These are phyloP conservation scores for Colletotrichum tamarilloi DNA, from an alignment of 2,329 filamentous ascomycete species.

Conservation along the genomic window DNA sequence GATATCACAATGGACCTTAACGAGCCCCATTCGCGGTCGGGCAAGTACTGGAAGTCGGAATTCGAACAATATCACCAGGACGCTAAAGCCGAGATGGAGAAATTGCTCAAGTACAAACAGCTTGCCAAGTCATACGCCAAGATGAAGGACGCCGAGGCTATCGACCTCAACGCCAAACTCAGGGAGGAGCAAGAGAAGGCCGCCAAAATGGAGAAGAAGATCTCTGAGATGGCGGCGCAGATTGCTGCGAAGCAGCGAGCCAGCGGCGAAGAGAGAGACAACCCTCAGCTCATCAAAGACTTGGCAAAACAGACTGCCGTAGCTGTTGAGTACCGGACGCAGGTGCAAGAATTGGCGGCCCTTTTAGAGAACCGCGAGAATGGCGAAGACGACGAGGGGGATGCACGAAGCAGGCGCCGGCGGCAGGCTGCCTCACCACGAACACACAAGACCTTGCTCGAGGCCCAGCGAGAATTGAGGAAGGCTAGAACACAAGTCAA, in stretches of 20 bases:
- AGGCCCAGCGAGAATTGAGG: constrained; percentile 65
- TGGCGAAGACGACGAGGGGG: constrained; percentile 48
- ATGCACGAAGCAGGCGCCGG: constrained; percentile 46
- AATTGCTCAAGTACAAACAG: constrained; percentile 82
- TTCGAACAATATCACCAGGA: constrained; percentile 80
- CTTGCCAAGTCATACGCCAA: constrained; percentile 82
- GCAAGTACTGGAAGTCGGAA: constrained; percentile 83
- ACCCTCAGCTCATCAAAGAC: constrained; percentile 61
- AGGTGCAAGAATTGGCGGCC: constrained; percentile 68
- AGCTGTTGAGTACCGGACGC: constrained; percentile 67
- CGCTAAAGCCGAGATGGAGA: constrained; percentile 79
- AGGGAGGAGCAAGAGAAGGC: constrained; percentile 76
- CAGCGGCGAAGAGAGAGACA: constrained; percentile 54
- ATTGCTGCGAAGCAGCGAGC: constrained; percentile 53
- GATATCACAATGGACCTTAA: constrained; percentile 78
- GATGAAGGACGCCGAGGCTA: constrained; percentile 79
- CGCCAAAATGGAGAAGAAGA: constrained; percentile 70
- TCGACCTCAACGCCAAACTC: constrained; percentile 72
- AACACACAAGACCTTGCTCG: constrained; percentile 62
- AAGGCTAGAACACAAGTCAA: constrained; percentile 64
- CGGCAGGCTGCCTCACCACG: constrained; percentile 58
- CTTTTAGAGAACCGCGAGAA: constrained; percentile 54
- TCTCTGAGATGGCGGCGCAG: constrained; percentile 69
- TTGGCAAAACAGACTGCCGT: constrained; percentile 68
- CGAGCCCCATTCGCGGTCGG: constrained; percentile 79